Evolutionary conservation across 1,139 yeast species (phyloP).

Genomic region (Meyerozyma smithsonii): DNA sequence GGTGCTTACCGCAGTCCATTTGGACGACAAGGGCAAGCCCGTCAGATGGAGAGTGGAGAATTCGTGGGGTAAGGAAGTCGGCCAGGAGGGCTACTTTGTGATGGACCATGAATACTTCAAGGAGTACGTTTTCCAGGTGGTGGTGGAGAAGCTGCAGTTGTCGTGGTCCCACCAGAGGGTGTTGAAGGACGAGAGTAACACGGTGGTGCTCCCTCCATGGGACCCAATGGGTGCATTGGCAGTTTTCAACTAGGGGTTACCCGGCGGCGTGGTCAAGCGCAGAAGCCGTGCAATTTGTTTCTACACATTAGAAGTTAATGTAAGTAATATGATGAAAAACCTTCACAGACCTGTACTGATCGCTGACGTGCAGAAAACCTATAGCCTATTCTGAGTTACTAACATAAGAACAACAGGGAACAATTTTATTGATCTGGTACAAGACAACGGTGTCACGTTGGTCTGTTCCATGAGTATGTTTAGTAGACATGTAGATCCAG

Average conservation of each 20-base stretch:
- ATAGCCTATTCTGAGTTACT: conserved; percentile 25
- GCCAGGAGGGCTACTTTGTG: conserved; percentile 16
- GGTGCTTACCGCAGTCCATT: conserved; percentile 20
- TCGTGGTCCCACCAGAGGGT: conserved; percentile 9
- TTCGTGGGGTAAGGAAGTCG: conserved; percentile 16
- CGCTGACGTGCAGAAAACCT: conserved; percentile 17
- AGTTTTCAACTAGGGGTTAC: not conserved
- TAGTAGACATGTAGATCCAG: no score
- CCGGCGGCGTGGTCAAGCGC: not conserved
- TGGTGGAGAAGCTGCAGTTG: conserved; percentile 11
- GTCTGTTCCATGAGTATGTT: no score
- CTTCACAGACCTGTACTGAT: conserved; percentile 44
- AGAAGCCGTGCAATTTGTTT: not conserved
- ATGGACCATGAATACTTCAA: conserved; percentile 18
- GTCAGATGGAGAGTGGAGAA: conserved; percentile 16
- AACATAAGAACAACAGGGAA: not conserved
- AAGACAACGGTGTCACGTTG: no score
- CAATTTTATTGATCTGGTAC: no score
- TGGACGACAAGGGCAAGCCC: conserved; percentile 12
- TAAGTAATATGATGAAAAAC: conserved; percentile 23
- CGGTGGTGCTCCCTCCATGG: conserved; percentile 15
- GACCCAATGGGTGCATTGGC: conserved; percentile 19
- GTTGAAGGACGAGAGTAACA: conserved; percentile 5
- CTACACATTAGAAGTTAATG: not conserved
- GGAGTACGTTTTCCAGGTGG: conserved; percentile 16